A percentile compares a stretch with the other conserved stretches of the same genome.
Evolutionary conservation across 257 asterid genomes (phyloP).

Genomic region (Jacaranda mimosifolia): DNA sequence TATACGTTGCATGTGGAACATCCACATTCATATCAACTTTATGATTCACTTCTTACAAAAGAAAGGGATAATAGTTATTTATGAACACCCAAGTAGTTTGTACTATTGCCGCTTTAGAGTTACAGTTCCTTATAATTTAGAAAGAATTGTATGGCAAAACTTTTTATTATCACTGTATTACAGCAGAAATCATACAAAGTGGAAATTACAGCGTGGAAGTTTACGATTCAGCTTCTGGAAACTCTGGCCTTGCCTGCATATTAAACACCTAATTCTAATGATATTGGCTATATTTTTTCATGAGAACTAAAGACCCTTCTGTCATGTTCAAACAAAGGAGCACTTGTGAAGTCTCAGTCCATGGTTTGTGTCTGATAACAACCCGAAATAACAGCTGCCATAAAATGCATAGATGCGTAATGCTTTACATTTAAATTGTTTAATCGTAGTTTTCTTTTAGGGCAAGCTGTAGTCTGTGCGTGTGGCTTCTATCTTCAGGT

Average conservation of each 20-base stretch:
- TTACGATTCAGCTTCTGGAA: not conserved
- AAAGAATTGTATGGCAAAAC: not conserved
- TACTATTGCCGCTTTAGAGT: too few relatives aligned
- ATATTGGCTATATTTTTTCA: not conserved
- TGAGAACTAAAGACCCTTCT: not conserved
- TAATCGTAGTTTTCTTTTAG: not conserved
- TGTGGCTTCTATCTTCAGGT: not conserved
- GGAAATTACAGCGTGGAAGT: not conserved
- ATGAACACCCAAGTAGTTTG: too few relatives aligned
- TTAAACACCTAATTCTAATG: not conserved
- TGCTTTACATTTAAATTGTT: not conserved
- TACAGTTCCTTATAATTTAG: not conserved
- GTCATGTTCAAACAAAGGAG: not conserved
- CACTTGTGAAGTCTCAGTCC: not conserved
- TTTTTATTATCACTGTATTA: not conserved
- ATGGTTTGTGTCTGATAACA: not conserved
- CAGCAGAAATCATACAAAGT: not conserved
- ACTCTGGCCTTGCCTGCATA: not conserved
- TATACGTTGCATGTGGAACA: too few relatives aligned
- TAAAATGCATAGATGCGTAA: not conserved
- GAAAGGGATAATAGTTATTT: too few relatives aligned
- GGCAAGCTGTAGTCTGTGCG: not conserved
- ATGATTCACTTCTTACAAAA: too few relatives aligned
- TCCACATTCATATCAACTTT: too few relatives aligned
- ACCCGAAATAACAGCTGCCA: conserved; percentile 3